These are phyloP conservation scores for Alternaria infectoria DNA, from an alignment of 2,329 filamentous ascomycete species.

Conservation along the genomic window DNA sequence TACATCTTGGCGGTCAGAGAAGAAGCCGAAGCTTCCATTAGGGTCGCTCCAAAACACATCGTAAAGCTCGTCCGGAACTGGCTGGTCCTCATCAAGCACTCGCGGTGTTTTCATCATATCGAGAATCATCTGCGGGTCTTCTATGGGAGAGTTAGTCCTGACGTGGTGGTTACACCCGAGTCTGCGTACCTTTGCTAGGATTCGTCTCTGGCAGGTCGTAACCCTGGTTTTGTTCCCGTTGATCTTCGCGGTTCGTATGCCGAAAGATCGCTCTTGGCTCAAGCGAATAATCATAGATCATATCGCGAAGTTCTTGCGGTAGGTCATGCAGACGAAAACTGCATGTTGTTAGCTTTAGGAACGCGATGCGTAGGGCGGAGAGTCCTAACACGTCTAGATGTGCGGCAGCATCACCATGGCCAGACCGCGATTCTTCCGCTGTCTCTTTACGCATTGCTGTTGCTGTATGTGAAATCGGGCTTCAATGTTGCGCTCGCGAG, in stretches of 20 bases:
- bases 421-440: neutral
- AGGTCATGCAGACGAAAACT: neutral
- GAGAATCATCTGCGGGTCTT: neutral
- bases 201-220: neutral
- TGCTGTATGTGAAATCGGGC: neutral
- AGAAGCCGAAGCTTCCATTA: neutral
- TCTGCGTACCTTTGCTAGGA: neutral
- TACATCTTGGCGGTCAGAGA: neutral
- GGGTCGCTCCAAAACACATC: neutral
- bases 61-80: neutral
- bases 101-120: neutral
- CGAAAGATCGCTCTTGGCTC: neutral
- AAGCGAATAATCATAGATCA: neutral
- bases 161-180: neutral
- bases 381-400: neutral
- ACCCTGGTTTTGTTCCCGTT: neutral
- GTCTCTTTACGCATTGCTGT: neutral
- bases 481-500: neutral
- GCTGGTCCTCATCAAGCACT: neutral
- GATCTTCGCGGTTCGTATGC: neutral
- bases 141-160: neutral
- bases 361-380: neutral
- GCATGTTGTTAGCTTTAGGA: neutral
- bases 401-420: neutral
- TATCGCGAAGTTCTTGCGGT: neutral